phyloP scores from a whole-genome alignment of 164 flowering plant genomes.

The Stephania yunnanensis region DNA sequence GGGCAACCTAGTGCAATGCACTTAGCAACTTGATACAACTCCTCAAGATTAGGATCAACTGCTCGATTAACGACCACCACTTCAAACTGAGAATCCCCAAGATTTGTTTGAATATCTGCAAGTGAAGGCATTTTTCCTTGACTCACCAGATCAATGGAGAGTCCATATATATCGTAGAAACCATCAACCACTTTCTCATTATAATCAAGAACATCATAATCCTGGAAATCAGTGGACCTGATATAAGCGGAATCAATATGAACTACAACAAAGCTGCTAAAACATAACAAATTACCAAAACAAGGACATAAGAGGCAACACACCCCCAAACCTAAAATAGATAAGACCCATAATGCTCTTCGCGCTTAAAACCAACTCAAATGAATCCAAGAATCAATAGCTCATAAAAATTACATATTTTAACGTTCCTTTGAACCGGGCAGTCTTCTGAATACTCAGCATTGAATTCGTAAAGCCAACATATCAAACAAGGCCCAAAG shows the following conservation, averaged over 20 bases:
- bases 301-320: background rate
- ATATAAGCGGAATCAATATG: constrained; percentile 13
- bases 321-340: background rate
- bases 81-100: constrained; percentile 67
- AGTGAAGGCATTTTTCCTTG: constrained; percentile 90
- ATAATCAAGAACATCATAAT: constrained; percentile 85
- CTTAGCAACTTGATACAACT: constrained; percentile 80
- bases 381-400: background rate
- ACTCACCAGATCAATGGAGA: constrained; percentile 42
- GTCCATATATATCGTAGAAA: constrained; percentile 78
- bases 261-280: background rate
- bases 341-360: background rate
- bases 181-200: constrained; percentile 90
- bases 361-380: background rate
- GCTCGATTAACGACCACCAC: constrained; percentile 68
- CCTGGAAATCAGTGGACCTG: constrained; percentile 37
- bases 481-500: background rate
- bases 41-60: constrained; percentile 73
- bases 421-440: background rate
- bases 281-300: background rate
- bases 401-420: background rate
- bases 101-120: constrained; percentile 57
- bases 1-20: constrained; percentile 76
- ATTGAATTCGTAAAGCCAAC: background rate
- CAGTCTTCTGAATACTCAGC: background rate